Evolutionary conservation across 176 grass and related monocot genomes (phyloP).

Genomic region (Raddia guianensis): DNA sequence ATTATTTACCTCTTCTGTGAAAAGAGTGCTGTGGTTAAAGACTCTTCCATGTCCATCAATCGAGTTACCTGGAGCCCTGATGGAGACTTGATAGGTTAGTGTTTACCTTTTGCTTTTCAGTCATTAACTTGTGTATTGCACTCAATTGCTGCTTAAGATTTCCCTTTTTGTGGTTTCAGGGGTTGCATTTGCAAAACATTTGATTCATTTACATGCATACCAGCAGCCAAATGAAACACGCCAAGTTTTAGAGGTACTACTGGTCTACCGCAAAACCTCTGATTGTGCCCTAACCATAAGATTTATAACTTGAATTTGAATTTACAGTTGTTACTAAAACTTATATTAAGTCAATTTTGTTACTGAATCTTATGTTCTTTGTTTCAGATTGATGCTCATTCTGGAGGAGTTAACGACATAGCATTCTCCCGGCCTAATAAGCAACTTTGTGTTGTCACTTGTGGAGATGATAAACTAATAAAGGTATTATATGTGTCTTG

Average conservation of each 20-base stretch:
- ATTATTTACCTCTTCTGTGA: constrained; percentile 42
- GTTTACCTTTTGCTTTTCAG: constrained; percentile 12
- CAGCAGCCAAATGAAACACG: constrained; percentile 77
- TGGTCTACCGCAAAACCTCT: constrained; percentile 8
- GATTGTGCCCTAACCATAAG: background rate
- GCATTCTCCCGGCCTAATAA: constrained; percentile 92
- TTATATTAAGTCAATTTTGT: background rate
- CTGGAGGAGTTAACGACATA: constrained; percentile 92
- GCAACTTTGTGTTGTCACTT: constrained; percentile 83
- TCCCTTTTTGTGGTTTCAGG: constrained; percentile 52
- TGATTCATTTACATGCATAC: constrained; percentile 89
- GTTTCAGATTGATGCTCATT: constrained; percentile 92
- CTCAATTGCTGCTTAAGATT: constrained; percentile 26
- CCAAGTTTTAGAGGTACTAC: constrained; percentile 71
- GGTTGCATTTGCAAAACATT: constrained; percentile 85
- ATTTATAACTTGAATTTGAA: constrained; percentile 21
- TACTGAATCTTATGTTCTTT: constrained; percentile 33
- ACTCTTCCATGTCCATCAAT: constrained; percentile 70
- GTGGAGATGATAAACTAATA: constrained; percentile 98
- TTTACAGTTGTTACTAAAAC: constrained; percentile 31
- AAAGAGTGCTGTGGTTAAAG: constrained; percentile 67
- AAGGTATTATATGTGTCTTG: constrained; percentile 55
- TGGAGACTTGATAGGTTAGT: constrained; percentile 89
- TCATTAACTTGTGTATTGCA: constrained; percentile 16
- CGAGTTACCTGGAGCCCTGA: constrained; percentile 94